phyloP scores from a whole-genome alignment of 2,329 filamentous ascomycete genomes.

The Corynespora cassiicola region DNA sequence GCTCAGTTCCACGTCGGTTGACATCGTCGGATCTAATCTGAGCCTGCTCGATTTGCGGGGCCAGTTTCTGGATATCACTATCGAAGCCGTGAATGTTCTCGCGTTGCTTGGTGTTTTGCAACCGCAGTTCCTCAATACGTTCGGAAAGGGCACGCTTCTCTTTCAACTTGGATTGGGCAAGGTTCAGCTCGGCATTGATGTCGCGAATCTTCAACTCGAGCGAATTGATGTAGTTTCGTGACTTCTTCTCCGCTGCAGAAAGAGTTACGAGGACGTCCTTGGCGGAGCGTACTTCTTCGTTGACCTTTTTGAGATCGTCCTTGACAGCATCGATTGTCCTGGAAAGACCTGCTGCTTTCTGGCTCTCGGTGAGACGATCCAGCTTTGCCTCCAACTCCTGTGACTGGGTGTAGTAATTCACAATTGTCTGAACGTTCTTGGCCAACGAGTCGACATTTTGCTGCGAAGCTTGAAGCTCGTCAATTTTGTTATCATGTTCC shows the following conservation, averaged over 20 bases:
- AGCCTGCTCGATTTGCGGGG: constrained; percentile 77
- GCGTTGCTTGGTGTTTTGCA: constrained; percentile 71
- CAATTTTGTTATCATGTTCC: constrained; percentile 71
- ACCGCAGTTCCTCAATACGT: constrained; percentile 77
- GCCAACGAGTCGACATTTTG: constrained; percentile 77
- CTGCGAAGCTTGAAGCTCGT: constrained; percentile 67
- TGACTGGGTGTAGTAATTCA: constrained; percentile 75
- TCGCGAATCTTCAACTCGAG: constrained; percentile 82
- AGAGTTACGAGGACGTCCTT: constrained; percentile 72
- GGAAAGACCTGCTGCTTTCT: constrained; percentile 69
- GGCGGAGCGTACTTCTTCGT: constrained; percentile 69
- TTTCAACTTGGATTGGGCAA: constrained; percentile 76
- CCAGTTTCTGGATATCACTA: constrained; percentile 73
- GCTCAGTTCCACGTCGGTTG: constrained; percentile 71
- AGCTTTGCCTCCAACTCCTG: constrained; percentile 75
- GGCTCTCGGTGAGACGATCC: constrained; percentile 74
- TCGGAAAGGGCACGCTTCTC: constrained; percentile 75
- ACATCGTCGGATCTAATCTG: constrained; percentile 79
- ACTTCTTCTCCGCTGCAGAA: constrained; percentile 73
- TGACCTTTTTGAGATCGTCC: constrained; percentile 71
- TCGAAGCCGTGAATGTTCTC: constrained; percentile 74
- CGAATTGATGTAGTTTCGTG: constrained; percentile 69
- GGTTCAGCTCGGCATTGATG: constrained; percentile 73
- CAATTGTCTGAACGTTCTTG: constrained; percentile 78
- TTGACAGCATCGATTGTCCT: constrained; percentile 86